Evolutionary conservation across 2,329 filamentous ascomycete species (phyloP).

Genomic region (Hypocrella siamensis): DNA sequence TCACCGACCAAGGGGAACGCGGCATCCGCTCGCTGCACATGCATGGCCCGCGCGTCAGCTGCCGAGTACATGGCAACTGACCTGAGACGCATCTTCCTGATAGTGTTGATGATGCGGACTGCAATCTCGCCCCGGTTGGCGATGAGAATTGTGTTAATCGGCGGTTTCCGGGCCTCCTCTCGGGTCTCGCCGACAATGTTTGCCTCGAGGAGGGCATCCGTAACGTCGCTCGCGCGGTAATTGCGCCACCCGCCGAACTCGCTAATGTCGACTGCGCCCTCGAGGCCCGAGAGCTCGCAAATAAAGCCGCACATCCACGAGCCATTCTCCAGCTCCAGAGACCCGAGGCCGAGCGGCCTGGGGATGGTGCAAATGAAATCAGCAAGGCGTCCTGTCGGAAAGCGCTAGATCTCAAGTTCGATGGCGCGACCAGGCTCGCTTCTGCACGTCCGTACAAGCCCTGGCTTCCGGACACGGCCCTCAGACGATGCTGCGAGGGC

Average conservation of each 20-base stretch:
- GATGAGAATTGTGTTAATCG: slow-evolving; percentile 33
- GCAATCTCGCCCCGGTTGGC: slow-evolving; percentile 66
- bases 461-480: slow-evolving; percentile 13
- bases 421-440: slow-evolving; percentile 11
- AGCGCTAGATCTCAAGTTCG: slow-evolving; percentile 19
- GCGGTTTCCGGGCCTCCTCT: background rate
- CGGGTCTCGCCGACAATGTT: too few relatives aligned
- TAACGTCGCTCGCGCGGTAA: slow-evolving; percentile 7
- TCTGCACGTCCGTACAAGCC: slow-evolving; percentile 11
- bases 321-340: slow-evolving; percentile 16
- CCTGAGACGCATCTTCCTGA: slow-evolving; percentile 48
- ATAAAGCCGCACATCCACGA: slow-evolving; percentile 20
- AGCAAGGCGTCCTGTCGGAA: slow-evolving; percentile 13
- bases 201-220: too few relatives aligned
- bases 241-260: slow-evolving; percentile 15
- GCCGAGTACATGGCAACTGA: slow-evolving; percentile 57
- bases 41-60: slow-evolving; percentile 45
- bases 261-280: slow-evolving; percentile 15
- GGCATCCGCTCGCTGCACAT: slow-evolving; percentile 52
- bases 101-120: slow-evolving; percentile 52
- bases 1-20: slow-evolving; percentile 45
- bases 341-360: slow-evolving; percentile 18
- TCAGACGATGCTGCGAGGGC: slow-evolving; percentile 10
- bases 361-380: slow-evolving; percentile 17
- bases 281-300: slow-evolving; percentile 18